A percentile compares a stretch with the other conserved stretches of the same genome.
Conservation (phyloP, 306 rosid genomes). For the Prunus campanulata region DNA sequence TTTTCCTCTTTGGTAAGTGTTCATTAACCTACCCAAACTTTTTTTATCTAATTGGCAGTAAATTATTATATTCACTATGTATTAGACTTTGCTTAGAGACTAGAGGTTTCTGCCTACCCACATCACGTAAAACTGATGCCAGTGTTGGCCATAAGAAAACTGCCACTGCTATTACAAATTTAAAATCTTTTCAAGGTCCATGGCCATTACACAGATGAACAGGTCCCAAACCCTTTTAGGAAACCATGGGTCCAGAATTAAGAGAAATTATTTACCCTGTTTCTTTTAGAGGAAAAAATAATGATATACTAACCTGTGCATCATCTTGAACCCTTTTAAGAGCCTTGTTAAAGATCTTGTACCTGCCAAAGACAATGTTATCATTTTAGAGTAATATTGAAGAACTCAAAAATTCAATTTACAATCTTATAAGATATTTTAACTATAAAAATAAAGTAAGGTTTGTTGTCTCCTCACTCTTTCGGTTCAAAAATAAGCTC, state of each 20-base stretch:
- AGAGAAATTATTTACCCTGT: not conserved
- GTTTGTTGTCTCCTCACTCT: slow-evolving; percentile 54
- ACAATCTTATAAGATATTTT: not conserved
- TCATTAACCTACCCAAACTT: not conserved
- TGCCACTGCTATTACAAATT: not conserved
- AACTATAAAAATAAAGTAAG: not conserved
- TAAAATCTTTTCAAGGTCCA: not conserved
- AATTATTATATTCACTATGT: not conserved
- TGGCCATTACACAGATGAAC: not conserved
- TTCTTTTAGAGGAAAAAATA: not conserved
- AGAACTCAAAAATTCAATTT: slow-evolving; percentile 8
- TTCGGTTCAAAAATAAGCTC: slow-evolving; percentile 94
- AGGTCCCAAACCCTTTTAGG: not conserved
- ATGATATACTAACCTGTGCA: slow-evolving; percentile 53
- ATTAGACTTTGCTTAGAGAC: not conserved
- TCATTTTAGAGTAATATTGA: slow-evolving; percentile 8
- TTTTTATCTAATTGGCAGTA: not conserved
- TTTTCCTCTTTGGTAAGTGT: not conserved
- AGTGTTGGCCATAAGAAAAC: not conserved
- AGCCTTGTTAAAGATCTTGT: slow-evolving; percentile 74
- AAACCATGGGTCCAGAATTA: not conserved
- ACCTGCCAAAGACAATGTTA: slow-evolving; percentile 42
- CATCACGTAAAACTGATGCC: not conserved
- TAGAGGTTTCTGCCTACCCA: not conserved
- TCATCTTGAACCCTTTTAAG: slow-evolving; percentile 90